Conservation (phyloP, 176 grass and related monocot species). For the Oryza punctata region DNA sequence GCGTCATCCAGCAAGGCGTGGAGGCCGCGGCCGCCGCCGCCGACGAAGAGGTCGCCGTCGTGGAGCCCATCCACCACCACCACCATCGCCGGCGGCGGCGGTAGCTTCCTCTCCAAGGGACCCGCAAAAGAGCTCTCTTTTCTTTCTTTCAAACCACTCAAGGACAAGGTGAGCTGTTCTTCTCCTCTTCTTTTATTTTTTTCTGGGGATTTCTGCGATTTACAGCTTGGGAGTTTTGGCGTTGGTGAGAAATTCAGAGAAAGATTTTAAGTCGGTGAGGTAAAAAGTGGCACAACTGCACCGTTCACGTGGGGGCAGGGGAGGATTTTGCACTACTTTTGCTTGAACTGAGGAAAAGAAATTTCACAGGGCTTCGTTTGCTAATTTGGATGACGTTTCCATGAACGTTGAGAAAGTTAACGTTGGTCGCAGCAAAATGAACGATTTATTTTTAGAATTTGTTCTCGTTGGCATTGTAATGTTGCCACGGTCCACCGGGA, state of each 20-base stretch:
- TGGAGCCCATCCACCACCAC: conserved; percentile 17
- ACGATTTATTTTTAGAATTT: no score
- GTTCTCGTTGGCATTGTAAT: no score
- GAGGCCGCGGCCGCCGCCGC: no score
- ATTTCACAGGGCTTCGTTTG: no score
- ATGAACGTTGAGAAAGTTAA: no score
- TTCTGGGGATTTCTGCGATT: not conserved
- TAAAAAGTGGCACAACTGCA: not conserved
- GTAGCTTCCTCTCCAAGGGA: no score
- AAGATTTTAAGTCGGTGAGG: not conserved
- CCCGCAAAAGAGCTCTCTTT: not conserved
- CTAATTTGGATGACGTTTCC: no score
- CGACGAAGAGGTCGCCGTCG: not conserved
- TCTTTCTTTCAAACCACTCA: not conserved
- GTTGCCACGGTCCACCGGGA: no score
- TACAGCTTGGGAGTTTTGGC: not conserved
- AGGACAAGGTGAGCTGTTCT: not conserved
- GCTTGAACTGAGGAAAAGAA: no score
- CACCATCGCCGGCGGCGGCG: conserved; percentile 31
- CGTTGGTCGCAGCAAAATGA: no score
- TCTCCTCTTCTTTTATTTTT: not conserved
- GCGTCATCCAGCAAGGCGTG: no score
- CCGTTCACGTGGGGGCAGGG: not conserved
- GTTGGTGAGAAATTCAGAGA: not conserved
- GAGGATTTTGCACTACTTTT: not conserved